phyloP scores from a whole-genome alignment of 805 yeast genomes.

The Yarrowia deformans region DNA sequence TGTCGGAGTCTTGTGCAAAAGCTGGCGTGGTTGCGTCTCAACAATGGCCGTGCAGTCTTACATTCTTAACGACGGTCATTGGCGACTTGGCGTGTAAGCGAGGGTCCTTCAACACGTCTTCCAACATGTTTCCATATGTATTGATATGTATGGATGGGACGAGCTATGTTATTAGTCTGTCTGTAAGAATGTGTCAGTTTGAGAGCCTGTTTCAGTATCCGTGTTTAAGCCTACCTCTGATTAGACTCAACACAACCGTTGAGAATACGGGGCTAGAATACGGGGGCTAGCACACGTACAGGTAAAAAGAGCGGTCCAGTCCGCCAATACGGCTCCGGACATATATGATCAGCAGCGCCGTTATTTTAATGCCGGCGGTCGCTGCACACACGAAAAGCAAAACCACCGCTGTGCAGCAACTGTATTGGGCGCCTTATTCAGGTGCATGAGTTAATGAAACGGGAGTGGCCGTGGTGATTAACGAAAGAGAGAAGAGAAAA shows the following conservation, averaged over 20 bases:
- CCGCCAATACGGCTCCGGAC: background rate
- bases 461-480: too few species aligned
- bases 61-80: slow-evolving; percentile 8
- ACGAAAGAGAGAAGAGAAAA: too few species aligned
- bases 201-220: too few species aligned
- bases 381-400: background rate
- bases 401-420: background rate
- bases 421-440: too few species aligned
- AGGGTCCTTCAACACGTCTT: background rate
- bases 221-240: too few species aligned
- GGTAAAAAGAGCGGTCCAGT: background rate
- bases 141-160: background rate
- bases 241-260: background rate
- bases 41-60: background rate
- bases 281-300: background rate
- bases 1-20: too few species aligned
- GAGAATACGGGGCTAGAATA: background rate
- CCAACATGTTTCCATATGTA: slow-evolving; percentile 8
- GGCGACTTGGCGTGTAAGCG: slow-evolving; percentile 29
- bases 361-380: background rate
- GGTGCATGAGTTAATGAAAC: too few species aligned
- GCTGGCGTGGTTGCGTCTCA: background rate
- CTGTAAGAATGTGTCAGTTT: too few species aligned
- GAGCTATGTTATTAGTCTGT: too few species aligned
- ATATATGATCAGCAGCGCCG: background rate